Percentiles rank a stretch among this genome's conserved stretches.
phyloP scores from a whole-genome alignment of 805 yeast genomes.

The Kodamaea restingae region DNA sequence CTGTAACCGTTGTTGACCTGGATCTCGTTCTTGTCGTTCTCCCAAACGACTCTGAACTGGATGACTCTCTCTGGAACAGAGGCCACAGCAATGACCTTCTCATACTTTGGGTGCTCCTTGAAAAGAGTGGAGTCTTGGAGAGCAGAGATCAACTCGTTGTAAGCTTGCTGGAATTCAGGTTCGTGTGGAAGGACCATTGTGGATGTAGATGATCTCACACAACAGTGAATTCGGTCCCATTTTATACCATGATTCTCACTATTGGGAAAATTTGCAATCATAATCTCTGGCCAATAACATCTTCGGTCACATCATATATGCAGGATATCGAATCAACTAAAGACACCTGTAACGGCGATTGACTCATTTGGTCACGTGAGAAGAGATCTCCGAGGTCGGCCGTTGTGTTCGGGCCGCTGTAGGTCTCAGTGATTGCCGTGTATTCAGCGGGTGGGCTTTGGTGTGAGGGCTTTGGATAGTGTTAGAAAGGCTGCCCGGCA shows the following conservation, averaged over 20 bases:
- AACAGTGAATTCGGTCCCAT: background rate
- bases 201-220: constrained; percentile 1
- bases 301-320: background rate
- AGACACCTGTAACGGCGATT: constrained; percentile 3
- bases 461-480: background rate
- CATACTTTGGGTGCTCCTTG: constrained; percentile 83
- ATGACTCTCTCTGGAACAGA: constrained; percentile 94
- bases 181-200: constrained; percentile 80
- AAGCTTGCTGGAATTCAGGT: constrained; percentile 99
- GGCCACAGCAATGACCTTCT: constrained; percentile 82
- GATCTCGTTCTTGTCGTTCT: constrained; percentile 85
- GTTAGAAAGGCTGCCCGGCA: background rate
- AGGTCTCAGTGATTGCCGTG: too few relatives aligned
- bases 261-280: constrained; percentile 1
- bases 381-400: background rate
- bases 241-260: constrained; percentile 2
- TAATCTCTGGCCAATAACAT: constrained; percentile 7
- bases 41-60: constrained; percentile 98
- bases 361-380: constrained; percentile 2
- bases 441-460: too few relatives aligned
- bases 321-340: constrained; percentile 4
- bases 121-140: constrained; percentile 89
- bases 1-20: constrained; percentile 97
- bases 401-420: background rate
- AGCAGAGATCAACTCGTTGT: constrained; percentile 85